A percentile compares a stretch with the other conserved stretches of the same genome.
phyloP scores from a whole-genome alignment of 2,329 filamentous ascomycete species.

The Blastomyces silverae region DNA sequence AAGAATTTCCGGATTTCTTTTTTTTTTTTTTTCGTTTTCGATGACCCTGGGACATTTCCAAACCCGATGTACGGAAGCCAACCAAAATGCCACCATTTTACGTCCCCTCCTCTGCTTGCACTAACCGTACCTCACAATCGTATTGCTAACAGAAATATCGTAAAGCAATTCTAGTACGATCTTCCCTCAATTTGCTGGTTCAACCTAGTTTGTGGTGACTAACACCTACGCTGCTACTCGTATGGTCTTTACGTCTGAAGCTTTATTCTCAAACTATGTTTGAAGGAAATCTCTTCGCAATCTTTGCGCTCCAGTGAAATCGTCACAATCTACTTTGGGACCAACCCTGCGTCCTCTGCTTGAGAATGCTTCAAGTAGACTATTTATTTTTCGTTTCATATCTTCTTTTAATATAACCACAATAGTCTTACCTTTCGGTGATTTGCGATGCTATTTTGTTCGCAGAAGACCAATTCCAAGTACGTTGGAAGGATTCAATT shows the following conservation, averaged over 20 bases:
- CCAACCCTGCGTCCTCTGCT: not conserved
- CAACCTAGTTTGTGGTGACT: not conserved
- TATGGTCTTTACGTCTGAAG: not conserved
- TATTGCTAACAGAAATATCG: conserved; percentile 2
- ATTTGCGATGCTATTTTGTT: not conserved
- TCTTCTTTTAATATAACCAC: not conserved
- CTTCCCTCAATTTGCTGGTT: not conserved
- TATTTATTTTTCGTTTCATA: not conserved
- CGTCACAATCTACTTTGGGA: not conserved
- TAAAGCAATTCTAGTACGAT: not conserved
- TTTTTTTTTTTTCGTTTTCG: not conserved
- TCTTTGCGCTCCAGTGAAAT: not conserved
- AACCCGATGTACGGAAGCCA: not conserved
- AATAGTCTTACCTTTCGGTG: not conserved
- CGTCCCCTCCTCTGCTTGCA: not conserved
- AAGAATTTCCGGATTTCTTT: not conserved
- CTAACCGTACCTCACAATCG: not conserved
- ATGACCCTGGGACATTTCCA: not conserved
- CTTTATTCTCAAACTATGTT: not conserved
- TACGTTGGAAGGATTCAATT: not conserved
- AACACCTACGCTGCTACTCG: not conserved
- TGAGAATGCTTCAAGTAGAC: not conserved
- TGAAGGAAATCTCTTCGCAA: not conserved
- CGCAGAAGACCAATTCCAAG: not conserved
- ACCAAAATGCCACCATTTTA: not conserved